Evolutionary conservation across 164 flowering plant genomes (phyloP).

Genomic region (Sedum album): DNA sequence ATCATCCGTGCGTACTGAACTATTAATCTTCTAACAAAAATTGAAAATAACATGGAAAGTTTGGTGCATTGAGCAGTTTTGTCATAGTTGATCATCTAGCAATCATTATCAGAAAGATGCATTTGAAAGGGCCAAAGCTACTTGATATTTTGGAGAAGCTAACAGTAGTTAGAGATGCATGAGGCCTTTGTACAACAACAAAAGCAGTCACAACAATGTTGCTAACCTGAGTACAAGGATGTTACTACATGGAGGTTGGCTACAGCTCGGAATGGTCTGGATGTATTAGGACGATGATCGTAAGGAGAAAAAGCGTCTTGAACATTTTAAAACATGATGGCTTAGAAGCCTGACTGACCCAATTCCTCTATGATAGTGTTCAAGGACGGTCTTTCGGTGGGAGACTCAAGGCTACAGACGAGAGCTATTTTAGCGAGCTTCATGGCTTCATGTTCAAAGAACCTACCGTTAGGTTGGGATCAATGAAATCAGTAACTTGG

Average conservation of each 20-base stretch:
- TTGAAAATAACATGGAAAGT: no score
- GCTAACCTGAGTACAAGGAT: neutral
- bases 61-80: no score
- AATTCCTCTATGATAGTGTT: constrained; percentile 26
- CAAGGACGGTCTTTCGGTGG: constrained; percentile 33
- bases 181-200: neutral
- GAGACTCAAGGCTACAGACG: constrained; percentile 31
- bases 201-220: neutral
- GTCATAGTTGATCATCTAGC: neutral
- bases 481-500: constrained; percentile 27
- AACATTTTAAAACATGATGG: neutral
- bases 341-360: constrained; percentile 9
- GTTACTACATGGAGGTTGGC: neutral
- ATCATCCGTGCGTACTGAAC: no score
- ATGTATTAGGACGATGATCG: neutral
- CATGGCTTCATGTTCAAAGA: constrained; percentile 20
- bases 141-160: no score
- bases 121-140: neutral
- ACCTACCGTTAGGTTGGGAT: constrained; percentile 19
- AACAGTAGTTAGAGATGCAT: neutral
- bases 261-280: neutral
- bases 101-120: neutral
- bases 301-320: neutral
- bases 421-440: constrained; percentile 30
- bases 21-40: no score